These are phyloP conservation scores for Cryptomeria japonica DNA, from an alignment of 75 land plant species.

Conservation along the genomic window DNA sequence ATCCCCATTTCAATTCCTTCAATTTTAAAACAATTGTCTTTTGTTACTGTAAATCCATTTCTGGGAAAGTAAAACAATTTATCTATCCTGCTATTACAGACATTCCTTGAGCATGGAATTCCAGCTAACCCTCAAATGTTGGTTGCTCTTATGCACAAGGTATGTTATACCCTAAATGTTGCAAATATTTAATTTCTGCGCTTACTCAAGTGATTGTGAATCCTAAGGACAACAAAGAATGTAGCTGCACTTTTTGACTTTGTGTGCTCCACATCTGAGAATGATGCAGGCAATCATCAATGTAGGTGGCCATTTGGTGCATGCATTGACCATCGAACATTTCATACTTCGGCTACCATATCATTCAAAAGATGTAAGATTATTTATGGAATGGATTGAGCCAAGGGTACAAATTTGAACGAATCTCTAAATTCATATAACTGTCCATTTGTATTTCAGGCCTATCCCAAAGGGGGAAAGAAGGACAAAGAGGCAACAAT, in stretches of 20 bases:
- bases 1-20: background rate
- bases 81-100: conserved; percentile 38
- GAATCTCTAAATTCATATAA: background rate
- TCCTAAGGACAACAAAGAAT: conserved; percentile 3
- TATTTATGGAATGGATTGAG: background rate
- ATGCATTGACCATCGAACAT: conserved; percentile 91
- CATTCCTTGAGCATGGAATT: conserved; percentile 87
- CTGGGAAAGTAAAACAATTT: background rate
- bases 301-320: conserved; percentile 76
- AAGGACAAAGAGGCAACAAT: conserved; percentile 42
- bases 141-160: conserved; percentile 77
- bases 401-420: background rate
- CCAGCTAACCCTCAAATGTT: conserved; percentile 69
- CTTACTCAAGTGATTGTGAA: conserved; percentile 5
- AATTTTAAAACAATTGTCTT: background rate
- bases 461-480: conserved; percentile 43
- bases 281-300: conserved; percentile 66
- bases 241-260: background rate
- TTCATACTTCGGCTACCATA: conserved; percentile 81
- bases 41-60: background rate
- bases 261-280: background rate
- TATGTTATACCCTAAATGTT: conserved; percentile 19
- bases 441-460: conserved; percentile 22
- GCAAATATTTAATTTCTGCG: background rate
- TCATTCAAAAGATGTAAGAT: conserved; percentile 68